Evolutionary conservation across 2,329 filamentous ascomycete genomes (phyloP).

Genomic region (Trichoderma oligosporum): DNA sequence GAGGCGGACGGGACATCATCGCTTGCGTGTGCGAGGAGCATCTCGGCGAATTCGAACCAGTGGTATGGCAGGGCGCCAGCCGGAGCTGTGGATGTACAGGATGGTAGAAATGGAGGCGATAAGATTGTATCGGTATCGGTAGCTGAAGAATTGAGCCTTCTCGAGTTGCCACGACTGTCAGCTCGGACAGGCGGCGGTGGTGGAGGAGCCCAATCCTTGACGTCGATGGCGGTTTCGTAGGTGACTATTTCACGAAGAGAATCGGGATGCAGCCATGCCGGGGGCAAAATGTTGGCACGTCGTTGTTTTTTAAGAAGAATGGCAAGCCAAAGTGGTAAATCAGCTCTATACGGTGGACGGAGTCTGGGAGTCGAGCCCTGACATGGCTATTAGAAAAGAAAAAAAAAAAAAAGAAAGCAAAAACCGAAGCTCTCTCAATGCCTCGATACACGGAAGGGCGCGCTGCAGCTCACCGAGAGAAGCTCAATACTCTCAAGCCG

Average conservation of each 20-base stretch:
- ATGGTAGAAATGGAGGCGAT: constrained; percentile 73
- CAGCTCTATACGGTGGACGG: constrained; percentile 73
- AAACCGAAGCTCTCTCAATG: no score
- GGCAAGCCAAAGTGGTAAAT: constrained; percentile 89
- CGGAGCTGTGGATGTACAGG: constrained; percentile 66
- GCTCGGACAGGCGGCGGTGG: constrained; percentile 60
- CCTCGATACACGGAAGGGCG: no score
- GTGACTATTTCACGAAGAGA: constrained; percentile 75
- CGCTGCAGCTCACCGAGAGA: constrained; percentile 72
- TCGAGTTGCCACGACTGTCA: constrained; percentile 44
- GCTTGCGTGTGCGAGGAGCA: constrained; percentile 76
- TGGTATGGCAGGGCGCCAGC: constrained; percentile 80
- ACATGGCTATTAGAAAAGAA: neutral
- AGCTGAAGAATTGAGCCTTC: constrained; percentile 29
- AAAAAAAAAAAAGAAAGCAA: no score
- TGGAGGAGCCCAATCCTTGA: constrained; percentile 71
- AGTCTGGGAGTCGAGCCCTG: constrained; percentile 76
- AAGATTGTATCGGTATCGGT: constrained; percentile 38
- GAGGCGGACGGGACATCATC: constrained; percentile 77
- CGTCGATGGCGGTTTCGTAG: constrained; percentile 70
- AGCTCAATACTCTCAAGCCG: constrained; percentile 81
- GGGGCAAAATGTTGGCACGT: constrained; percentile 87
- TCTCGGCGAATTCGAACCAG: constrained; percentile 88
- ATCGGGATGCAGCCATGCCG: constrained; percentile 77
- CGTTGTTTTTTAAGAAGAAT: constrained; percentile 91